Evolutionary conservation across 768 basidiomycete genomes (phyloP).

Genomic region (Neoboletus brunneissimus): DNA sequence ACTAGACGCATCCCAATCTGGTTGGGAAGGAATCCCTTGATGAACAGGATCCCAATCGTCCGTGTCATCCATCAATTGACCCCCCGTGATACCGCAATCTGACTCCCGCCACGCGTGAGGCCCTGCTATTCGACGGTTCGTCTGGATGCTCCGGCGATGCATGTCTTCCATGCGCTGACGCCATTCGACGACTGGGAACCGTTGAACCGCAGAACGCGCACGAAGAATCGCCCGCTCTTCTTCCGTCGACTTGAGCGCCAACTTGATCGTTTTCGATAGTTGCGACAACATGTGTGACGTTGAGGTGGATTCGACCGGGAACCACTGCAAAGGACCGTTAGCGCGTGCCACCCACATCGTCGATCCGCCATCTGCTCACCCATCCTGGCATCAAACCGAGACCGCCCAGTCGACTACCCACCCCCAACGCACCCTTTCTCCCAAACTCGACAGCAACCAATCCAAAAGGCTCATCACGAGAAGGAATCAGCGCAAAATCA

Average conservation of each 20-base stretch:
- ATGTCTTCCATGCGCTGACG: constrained; percentile 94
- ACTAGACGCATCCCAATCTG: constrained; percentile 75
- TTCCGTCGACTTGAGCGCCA: constrained; percentile 86
- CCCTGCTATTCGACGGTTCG: constrained; percentile 68
- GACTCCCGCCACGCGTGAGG: constrained; percentile 74
- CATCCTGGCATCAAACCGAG: constrained; percentile 97
- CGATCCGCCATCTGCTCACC: constrained; percentile 48
- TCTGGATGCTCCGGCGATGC: constrained; percentile 78
- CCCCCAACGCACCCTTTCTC: constrained; percentile 93
- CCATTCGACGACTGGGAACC: constrained; percentile 98
- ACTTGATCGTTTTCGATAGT: constrained; percentile 89
- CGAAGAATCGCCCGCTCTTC: constrained; percentile 91
- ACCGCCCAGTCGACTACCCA: constrained; percentile 91
- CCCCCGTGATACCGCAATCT: constrained; percentile 51
- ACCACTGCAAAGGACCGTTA: constrained; percentile 60
- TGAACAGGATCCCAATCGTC: constrained; percentile 80
- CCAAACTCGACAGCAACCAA: constrained; percentile 96
- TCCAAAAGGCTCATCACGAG: constrained; percentile 95
- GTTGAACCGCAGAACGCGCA: constrained; percentile 90
- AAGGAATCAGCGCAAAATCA: constrained; percentile 93
- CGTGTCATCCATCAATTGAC: constrained; percentile 54
- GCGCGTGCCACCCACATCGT: not conserved
- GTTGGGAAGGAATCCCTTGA: constrained; percentile 63
- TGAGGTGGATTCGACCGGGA: constrained; percentile 91
- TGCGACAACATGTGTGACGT: constrained; percentile 95